These are phyloP conservation scores for Trichoderma gamsii DNA, from an alignment of 495 filamentous ascomycete species.

Conservation along the genomic window DNA sequence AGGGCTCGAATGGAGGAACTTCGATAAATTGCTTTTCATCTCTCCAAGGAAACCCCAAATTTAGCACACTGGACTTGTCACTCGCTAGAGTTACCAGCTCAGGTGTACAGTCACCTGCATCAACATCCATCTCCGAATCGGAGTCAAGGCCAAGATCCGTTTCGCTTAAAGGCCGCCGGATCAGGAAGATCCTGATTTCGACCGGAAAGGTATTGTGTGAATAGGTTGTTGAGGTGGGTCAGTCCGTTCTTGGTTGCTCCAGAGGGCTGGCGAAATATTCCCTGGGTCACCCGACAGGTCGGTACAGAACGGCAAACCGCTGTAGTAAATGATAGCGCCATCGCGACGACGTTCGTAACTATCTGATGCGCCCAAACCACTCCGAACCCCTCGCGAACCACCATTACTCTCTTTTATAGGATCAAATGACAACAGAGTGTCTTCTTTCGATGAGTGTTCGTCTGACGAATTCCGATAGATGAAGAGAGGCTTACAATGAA, in stretches of 20 bases:
- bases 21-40: constrained; percentile 24
- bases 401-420: constrained; percentile 33
- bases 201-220: background rate
- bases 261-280: constrained; percentile 32
- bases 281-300: constrained; percentile 63
- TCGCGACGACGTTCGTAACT: constrained; percentile 44
- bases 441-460: constrained; percentile 37
- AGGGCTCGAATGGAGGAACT: constrained; percentile 46
- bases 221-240: constrained; percentile 13
- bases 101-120: constrained; percentile 18
- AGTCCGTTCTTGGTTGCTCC: constrained; percentile 25
- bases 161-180: constrained; percentile 38
- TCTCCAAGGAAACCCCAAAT: constrained; percentile 34
- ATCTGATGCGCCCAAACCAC: constrained; percentile 35
- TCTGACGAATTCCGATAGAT: constrained; percentile 41
- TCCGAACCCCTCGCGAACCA: constrained; percentile 35
- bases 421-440: constrained; percentile 28
- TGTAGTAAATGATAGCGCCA: constrained; percentile 78
- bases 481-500: constrained; percentile 62
- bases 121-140: constrained; percentile 20
- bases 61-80: constrained; percentile 22
- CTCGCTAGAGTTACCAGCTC: constrained; percentile 18
- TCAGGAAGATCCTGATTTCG: constrained; percentile 39
- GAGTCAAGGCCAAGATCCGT: constrained; percentile 14
- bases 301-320: constrained; percentile 65